Percentiles rank a stretch among this genome's conserved stretches.
Evolutionary conservation across 2,329 filamentous ascomycete species (phyloP).

Genomic region (Penicillium nordicum): DNA sequence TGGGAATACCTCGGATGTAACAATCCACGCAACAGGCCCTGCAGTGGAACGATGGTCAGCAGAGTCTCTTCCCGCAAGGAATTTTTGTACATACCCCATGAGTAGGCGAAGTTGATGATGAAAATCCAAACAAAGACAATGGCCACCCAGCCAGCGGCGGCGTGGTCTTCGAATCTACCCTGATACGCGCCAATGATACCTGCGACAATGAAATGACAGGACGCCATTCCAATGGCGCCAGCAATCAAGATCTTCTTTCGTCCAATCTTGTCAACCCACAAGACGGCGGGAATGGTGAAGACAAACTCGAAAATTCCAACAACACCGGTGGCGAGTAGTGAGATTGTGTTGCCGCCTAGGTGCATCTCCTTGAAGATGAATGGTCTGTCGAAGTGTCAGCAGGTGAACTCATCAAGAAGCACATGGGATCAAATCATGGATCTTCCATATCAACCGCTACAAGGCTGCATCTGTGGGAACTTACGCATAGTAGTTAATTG

Average conservation of each 20-base stretch:
- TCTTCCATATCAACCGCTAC: not conserved
- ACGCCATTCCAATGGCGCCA: constrained; percentile 66
- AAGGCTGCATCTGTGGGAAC: not conserved
- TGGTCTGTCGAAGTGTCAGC: constrained; percentile 15
- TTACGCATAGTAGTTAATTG: constrained; percentile 43
- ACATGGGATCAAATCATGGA: not conserved
- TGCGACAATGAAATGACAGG: constrained; percentile 69
- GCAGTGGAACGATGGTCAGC: not conserved
- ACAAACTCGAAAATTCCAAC: constrained; percentile 41
- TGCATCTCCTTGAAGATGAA: constrained; percentile 37
- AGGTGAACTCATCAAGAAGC: not conserved
- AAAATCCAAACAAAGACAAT: constrained; percentile 64
- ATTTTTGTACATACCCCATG: constrained; percentile 49
- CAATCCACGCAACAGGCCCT: constrained; percentile 66
- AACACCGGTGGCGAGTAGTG: constrained; percentile 40
- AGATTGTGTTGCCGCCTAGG: constrained; percentile 36
- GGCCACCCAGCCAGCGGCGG: constrained; percentile 66
- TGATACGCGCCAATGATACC: constrained; percentile 64
- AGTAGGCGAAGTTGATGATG: constrained; percentile 70
- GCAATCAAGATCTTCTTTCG: constrained; percentile 40
- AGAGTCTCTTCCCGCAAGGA: not conserved
- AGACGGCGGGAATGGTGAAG: constrained; percentile 40
- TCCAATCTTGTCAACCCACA: constrained; percentile 42
- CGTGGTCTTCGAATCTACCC: constrained; percentile 56
- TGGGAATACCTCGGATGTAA: constrained; percentile 72